Base-by-base conservation (phyloP, 2,329 filamentous ascomycete species). In the Pseudocercospora macadamiae region DNA sequence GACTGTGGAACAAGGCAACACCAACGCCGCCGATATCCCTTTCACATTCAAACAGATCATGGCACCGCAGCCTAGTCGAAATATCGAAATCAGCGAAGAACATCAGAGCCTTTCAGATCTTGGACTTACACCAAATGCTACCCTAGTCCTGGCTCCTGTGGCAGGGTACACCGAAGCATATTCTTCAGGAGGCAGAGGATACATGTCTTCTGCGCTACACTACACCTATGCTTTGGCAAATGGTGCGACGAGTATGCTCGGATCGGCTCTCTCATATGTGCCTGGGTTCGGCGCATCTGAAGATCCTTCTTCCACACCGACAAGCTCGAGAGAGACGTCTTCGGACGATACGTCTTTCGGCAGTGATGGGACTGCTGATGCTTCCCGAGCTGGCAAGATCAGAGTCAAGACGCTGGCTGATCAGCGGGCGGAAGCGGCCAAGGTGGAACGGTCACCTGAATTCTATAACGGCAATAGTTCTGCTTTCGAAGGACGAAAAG, bases 381-480 rank as follows among this genome's bases (percentile, higher is more conserved):
- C 49, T 55, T 56, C 60, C 34, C 54, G 66, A 25, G 65, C 66
- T 9, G 59, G 64, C 3, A 70, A 67, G 16, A 69, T 79, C 10
- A 73, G 76, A 52, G 75, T 82, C 14, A 71, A 78, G 57, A 79
- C 77, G 34, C 61, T 82, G 44, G 75, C 77, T 18, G 79, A 81
- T 71, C 77, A 79, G 68, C 64, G 76, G 37, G 70, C 66, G 14
- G 71, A 70, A 54, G 63, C 48, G 6, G 66, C 64, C 47, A 70
- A 66, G 57, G 59, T 57, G 64, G 77, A 81, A 18, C 79, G 83
- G 61, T 78, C 81, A 36, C 79, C 80, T 44, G 88, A 96, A 70
- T 83, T 96, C 47, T 96, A 97, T 71, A 97, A 97, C 70, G 93
- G 93, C 1, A 97, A 96, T 70, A 90, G 90, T 72, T 90, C 93